These are phyloP conservation scores for Cytospora paraplurivora DNA, from an alignment of 2,329 filamentous ascomycete species.

Conservation along the genomic window DNA sequence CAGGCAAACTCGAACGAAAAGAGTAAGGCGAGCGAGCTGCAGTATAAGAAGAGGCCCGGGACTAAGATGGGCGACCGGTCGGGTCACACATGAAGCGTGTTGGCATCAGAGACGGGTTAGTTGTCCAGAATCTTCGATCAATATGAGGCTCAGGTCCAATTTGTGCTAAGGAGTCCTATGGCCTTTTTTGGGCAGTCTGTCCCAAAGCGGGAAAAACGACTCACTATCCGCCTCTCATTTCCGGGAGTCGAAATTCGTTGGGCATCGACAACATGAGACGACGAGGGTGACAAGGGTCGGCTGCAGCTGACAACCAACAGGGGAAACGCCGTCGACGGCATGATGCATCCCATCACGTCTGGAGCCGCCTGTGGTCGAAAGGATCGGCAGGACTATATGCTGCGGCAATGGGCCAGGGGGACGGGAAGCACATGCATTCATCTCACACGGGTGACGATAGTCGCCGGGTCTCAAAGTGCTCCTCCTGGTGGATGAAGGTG, in stretches of 20 bases:
- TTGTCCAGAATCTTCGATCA: conserved; percentile 12
- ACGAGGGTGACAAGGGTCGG: conserved; percentile 1
- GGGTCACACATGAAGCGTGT: background rate
- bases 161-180: conserved; percentile 14
- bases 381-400: background rate
- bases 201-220: conserved; percentile 18
- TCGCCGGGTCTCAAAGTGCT: background rate
- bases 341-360: conserved; percentile 14
- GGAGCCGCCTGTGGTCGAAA: conserved; percentile 3
- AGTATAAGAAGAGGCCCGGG: conserved; percentile 21
- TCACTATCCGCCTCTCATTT: conserved; percentile 11
- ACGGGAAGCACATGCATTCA: conserved; percentile 17
- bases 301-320: conserved; percentile 26
- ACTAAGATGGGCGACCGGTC: conserved; percentile 8
- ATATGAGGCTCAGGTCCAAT: conserved; percentile 13
- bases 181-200: conserved; percentile 9
- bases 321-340: conserved; percentile 25
- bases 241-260: conserved; percentile 24
- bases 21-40: conserved; percentile 25
- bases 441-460: conserved; percentile 8
- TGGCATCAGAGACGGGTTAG: conserved; percentile 4
- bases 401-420: conserved; percentile 3
- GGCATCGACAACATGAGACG: conserved; percentile 26
- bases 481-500: conserved; percentile 4
- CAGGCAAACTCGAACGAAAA: background rate